These are phyloP conservation scores for Globisporangium carolinianum DNA, from an alignment of 352 stramenopile species.

Conservation along the genomic window DNA sequence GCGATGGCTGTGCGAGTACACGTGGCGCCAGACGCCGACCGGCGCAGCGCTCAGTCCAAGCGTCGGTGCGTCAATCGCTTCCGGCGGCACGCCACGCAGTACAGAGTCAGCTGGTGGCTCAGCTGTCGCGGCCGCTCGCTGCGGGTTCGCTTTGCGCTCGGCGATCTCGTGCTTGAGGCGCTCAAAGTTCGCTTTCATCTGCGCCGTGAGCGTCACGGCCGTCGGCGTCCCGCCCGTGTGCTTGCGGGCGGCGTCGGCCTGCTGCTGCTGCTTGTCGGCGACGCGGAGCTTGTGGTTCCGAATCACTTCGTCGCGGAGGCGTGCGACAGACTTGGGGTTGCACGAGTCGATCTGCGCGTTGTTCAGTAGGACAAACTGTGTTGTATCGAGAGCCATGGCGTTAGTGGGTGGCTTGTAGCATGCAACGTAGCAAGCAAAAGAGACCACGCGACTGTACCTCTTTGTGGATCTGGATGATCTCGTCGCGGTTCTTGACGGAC, in stretches of 20 bases:
- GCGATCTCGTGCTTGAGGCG: constrained; percentile 65
- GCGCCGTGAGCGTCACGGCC: constrained; percentile 21
- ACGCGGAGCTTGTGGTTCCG: constrained; percentile 48
- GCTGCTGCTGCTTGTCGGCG: constrained; percentile 26
- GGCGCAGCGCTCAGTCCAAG: constrained; percentile 9
- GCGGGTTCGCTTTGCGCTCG: constrained; percentile 41
- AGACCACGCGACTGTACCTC: constrained; percentile 32
- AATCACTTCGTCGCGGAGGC: constrained; percentile 66
- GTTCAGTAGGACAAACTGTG: constrained; percentile 66
- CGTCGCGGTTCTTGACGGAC: constrained; percentile 61
- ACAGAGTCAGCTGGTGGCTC: neutral
- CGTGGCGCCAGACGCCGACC: constrained; percentile 60
- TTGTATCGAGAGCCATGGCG: no score
- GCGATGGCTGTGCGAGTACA: constrained; percentile 51
- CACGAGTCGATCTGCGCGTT: constrained; percentile 80
- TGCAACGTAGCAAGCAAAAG: no score
- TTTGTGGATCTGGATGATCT: constrained; percentile 87
- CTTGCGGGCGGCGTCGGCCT: constrained; percentile 25
- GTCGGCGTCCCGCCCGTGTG: constrained; percentile 21
- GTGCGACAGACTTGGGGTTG: constrained; percentile 53
- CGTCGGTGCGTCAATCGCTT: constrained; percentile 2
- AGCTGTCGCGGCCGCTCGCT: constrained; percentile 6
- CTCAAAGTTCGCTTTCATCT: constrained; percentile 75
- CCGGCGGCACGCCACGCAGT: neutral
- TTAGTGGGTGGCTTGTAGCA: no score